Evolutionary conservation across 805 yeast genomes (phyloP).

Genomic region (Metschnikowia gelsemii): DNA sequence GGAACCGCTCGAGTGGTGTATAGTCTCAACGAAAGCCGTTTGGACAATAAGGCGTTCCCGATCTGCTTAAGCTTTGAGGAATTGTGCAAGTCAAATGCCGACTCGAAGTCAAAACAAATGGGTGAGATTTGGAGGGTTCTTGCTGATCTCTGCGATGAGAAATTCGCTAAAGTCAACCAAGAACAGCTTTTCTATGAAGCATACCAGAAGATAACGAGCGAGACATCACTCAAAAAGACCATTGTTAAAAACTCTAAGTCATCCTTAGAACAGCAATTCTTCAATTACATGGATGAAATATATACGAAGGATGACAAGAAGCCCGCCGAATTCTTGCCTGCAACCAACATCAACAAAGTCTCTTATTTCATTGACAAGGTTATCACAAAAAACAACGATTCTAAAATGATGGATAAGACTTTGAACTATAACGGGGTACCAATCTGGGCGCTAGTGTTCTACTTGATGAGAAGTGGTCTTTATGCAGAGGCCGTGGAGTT

Average conservation of each 20-base stretch:
- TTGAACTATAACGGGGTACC: conserved; percentile 73
- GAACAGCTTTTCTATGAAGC: conserved; percentile 33
- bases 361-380: conserved; percentile 51
- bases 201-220: conserved; percentile 16
- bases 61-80: conserved; percentile 60
- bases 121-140: conserved; percentile 74
- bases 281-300: conserved; percentile 66
- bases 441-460: conserved; percentile 91
- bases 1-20: conserved; percentile 70
- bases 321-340: conserved; percentile 46
- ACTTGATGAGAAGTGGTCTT: conserved; percentile 81
- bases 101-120: conserved; percentile 66
- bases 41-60: conserved; percentile 51
- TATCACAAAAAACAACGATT: conserved; percentile 31
- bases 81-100: conserved; percentile 56
- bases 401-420: conserved; percentile 30
- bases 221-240: conserved; percentile 34
- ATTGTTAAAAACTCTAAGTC: conserved; percentile 55
- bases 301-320: conserved; percentile 54
- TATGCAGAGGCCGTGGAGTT: conserved; percentile 73
- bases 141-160: conserved; percentile 44
- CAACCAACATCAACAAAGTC: conserved; percentile 67
- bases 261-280: conserved; percentile 75
- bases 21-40: conserved; percentile 68
- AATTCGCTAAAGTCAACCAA: conserved; percentile 33